Evolutionary conservation across 164 flowering plant genomes (phyloP), one percentile per base, ranked within the genome.

Genomic region (Stephania yunnanensis): DNA sequence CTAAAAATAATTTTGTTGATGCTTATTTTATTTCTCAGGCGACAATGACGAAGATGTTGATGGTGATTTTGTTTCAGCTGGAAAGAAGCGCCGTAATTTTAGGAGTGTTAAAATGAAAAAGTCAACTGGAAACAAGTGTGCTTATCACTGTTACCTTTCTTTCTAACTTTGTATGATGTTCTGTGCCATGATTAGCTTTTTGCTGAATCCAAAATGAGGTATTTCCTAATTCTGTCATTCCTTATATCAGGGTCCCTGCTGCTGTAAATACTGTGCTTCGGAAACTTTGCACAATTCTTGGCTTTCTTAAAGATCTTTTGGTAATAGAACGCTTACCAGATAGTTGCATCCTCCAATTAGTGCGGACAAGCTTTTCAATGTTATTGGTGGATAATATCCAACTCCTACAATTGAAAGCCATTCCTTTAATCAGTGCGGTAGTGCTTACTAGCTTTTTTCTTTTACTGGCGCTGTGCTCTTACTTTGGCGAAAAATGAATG

Each of bases 361-460:
- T 91, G 78, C 91, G 87, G 82, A 92, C 97, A 46, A 81, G 94
- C 84, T 89, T 90, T 77, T 79, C 95, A 46, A 92, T 93, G 10
- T 86, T 94, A 77, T 79, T 89, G 87, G 99, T 94, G 70, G 98
- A 96, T 44, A 96, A 96, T 76, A 85, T 94, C 78, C 97, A 96
- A 77, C 89, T 96, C 25, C 81, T 96, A 88, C 99, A 96, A 78
- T 81, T 96, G 75, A 96, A 96, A 80, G 91, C 95, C 29, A 88
- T 94, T 76, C 84, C 85, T 84, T 80, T 96, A 75, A 86, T 92
- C 71, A 82, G 93, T 72, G 95, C 84, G 94, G 99, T 96, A 92
- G 64, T 75, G 42, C 72, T 25, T 72, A 29, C 29, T 75, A 25
- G 65, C 44, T 31, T 58, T 69, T 42, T 48, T 9, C 30, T 17